Evolutionary conservation across 257 asterid species (phyloP).

Genomic region (Buddleja alternifolia): DNA sequence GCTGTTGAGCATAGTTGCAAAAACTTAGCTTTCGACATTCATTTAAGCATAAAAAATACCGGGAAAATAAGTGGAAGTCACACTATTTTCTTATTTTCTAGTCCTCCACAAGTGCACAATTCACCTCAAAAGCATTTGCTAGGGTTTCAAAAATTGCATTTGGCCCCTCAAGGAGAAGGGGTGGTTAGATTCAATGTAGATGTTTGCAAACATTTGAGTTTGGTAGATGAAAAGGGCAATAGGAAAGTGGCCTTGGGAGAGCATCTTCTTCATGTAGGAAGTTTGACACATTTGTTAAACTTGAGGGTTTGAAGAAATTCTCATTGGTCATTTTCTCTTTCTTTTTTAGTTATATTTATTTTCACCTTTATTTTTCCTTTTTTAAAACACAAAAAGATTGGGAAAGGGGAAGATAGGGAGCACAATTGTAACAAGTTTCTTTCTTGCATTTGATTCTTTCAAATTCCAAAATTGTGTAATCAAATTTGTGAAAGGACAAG

Average conservation of each 20-base stretch:
- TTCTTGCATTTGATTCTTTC: slow-evolving; percentile 31
- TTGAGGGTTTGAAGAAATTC: slow-evolving; percentile 39
- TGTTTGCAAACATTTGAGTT: slow-evolving; percentile 74
- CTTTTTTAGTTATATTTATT: too few relatives aligned
- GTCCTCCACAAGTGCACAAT: slow-evolving; percentile 55
- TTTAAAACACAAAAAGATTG: not conserved
- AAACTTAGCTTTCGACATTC: slow-evolving; percentile 32
- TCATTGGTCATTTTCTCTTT: not conserved
- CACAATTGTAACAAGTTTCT: slow-evolving; percentile 32
- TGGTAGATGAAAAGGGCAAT: slow-evolving; percentile 60
- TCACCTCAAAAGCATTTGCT: slow-evolving; percentile 60
- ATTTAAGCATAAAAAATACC: slow-evolving; percentile 48
- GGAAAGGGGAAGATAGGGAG: not conserved
- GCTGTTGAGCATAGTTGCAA: slow-evolving; percentile 41
- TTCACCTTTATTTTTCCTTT: not conserved
- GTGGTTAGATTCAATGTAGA: slow-evolving; percentile 51
- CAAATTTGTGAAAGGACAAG: slow-evolving; percentile 16
- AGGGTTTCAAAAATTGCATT: slow-evolving; percentile 55
- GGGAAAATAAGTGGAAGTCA: slow-evolving; percentile 61
- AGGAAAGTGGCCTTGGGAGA: slow-evolving; percentile 62
- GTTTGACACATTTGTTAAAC: slow-evolving; percentile 52
- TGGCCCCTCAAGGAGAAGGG: slow-evolving; percentile 46
- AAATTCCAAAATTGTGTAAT: slow-evolving; percentile 23
- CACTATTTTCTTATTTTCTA: slow-evolving; percentile 51
- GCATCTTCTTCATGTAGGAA: slow-evolving; percentile 61